Percentiles rank a stretch among this genome's conserved stretches.
Evolutionary conservation across 2,329 filamentous ascomycete genomes (phyloP).

Genomic region (Talaromyces marneffei): DNA sequence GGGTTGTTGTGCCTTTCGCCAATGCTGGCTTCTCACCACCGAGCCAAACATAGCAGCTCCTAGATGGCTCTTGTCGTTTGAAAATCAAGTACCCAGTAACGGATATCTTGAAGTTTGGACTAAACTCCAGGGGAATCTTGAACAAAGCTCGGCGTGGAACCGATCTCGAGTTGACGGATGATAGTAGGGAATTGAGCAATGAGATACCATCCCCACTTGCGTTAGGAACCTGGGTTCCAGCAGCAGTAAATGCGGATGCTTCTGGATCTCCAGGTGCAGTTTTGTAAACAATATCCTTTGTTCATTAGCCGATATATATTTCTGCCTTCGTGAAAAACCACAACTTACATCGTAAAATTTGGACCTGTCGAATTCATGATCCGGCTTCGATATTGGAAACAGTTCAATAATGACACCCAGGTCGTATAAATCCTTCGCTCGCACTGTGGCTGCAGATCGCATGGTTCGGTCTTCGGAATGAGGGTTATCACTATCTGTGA

Average conservation of each 20-base stretch:
- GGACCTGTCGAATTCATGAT: conserved; percentile 67
- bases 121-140: conserved; percentile 80
- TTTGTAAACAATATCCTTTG: conserved; percentile 82
- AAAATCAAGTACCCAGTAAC: conserved; percentile 90
- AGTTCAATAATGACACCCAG: conserved; percentile 86
- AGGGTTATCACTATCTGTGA: conserved; percentile 89
- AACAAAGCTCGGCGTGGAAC: conserved; percentile 81
- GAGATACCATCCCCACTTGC: conserved; percentile 67
- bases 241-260: conserved; percentile 52
- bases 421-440: conserved; percentile 93
- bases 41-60: conserved; percentile 82
- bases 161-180: conserved; percentile 86
- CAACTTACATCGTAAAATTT: conserved; percentile 81
- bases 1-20: conserved; percentile 65
- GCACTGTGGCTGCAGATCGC: conserved; percentile 70
- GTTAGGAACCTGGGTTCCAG: conserved; percentile 46
- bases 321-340: not conserved
- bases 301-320: conserved; percentile 18
- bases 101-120: conserved; percentile 75
- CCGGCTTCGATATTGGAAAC: conserved; percentile 74
- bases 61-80: conserved; percentile 72
- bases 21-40: conserved; percentile 82
- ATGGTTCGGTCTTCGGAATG: conserved; percentile 66
- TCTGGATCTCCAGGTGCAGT: conserved; percentile 64
- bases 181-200: conserved; percentile 71